These are phyloP conservation scores for Metarhizium sp. DNA, from an alignment of 2,329 filamentous ascomycete genomes.

Conservation along the genomic window DNA sequence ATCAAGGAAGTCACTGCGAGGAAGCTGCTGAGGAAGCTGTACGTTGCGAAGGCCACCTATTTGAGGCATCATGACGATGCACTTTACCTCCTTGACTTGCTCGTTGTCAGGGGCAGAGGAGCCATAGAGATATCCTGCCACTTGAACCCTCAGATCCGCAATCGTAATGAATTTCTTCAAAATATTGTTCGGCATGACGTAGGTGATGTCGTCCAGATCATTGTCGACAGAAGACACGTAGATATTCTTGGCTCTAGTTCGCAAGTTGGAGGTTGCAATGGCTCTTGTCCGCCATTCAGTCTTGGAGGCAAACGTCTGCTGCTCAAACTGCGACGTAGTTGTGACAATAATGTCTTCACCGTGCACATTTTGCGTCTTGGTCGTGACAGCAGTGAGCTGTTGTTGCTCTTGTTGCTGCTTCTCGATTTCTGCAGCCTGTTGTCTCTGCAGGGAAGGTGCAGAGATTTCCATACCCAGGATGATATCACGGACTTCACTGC, in stretches of 20 bases:
- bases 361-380: slow-evolving; percentile 94
- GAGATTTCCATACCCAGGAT: slow-evolving; percentile 99
- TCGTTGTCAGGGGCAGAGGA: slow-evolving; percentile 88
- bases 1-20: slow-evolving; percentile 83
- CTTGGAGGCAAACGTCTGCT: slow-evolving; percentile 96
- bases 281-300: slow-evolving; percentile 97
- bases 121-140: slow-evolving; percentile 92
- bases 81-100: slow-evolving; percentile 93
- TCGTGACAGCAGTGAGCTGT: slow-evolving; percentile 93
- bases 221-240: slow-evolving; percentile 96
- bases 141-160: slow-evolving; percentile 89
- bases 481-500: slow-evolving; percentile 94
- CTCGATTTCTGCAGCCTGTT: slow-evolving; percentile 97
- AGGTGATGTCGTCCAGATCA: slow-evolving; percentile 83
- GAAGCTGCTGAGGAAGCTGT: slow-evolving; percentile 80
- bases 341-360: slow-evolving; percentile 98
- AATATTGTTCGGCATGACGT: slow-evolving; percentile 98
- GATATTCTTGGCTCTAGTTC: slow-evolving; percentile 93
- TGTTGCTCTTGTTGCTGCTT: slow-evolving; percentile 97
- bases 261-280: slow-evolving; percentile 91
- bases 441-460: slow-evolving; percentile 93
- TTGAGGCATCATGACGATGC: slow-evolving; percentile 95
- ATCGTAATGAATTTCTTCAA: slow-evolving; percentile 98
- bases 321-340: slow-evolving; percentile 95
- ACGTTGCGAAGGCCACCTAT: slow-evolving; percentile 89